These are phyloP conservation scores for Auricularia cornea DNA, from an alignment of 768 basidiomycete species.

Conservation along the genomic window DNA sequence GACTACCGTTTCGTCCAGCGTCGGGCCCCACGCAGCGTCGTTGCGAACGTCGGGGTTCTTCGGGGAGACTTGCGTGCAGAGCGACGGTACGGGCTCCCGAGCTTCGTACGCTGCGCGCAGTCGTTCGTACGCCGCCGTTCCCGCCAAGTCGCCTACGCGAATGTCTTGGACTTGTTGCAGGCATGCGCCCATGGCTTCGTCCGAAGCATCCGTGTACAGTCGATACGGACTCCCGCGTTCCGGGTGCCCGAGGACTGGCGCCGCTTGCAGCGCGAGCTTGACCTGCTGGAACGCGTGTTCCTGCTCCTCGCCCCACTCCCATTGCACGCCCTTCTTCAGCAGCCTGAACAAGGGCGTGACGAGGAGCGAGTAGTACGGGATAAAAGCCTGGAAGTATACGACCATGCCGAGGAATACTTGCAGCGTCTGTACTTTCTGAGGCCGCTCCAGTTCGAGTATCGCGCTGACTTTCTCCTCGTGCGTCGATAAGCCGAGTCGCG, in stretches of 20 bases:
- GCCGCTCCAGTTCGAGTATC: conserved; percentile 21
- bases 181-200: conserved; percentile 22
- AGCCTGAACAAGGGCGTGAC: conserved; percentile 27
- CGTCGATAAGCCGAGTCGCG: conserved; percentile 26
- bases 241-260: conserved; percentile 27
- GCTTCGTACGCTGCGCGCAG: conserved; percentile 8
- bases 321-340: conserved; percentile 19
- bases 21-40: too few relatives aligned
- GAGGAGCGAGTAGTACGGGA: conserved; percentile 25
- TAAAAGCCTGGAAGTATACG: conserved; percentile 30
- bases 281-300: conserved; percentile 20
- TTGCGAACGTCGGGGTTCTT: background rate
- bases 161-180: conserved; percentile 21
- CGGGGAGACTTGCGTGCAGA: conserved; percentile 7
- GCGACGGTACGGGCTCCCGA: conserved; percentile 6
- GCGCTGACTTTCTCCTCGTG: conserved; percentile 30
- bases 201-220: conserved; percentile 10
- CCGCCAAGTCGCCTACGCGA: conserved; percentile 14
- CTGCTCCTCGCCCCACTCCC: conserved; percentile 18
- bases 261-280: conserved; percentile 22
- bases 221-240: conserved; percentile 24
- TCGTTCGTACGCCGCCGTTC: conserved; percentile 15
- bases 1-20: too few relatives aligned
- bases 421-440: conserved; percentile 18
- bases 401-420: conserved; percentile 31